Conservation (phyloP, 805 yeast species). For the Phaffomyces thermotolerans region DNA sequence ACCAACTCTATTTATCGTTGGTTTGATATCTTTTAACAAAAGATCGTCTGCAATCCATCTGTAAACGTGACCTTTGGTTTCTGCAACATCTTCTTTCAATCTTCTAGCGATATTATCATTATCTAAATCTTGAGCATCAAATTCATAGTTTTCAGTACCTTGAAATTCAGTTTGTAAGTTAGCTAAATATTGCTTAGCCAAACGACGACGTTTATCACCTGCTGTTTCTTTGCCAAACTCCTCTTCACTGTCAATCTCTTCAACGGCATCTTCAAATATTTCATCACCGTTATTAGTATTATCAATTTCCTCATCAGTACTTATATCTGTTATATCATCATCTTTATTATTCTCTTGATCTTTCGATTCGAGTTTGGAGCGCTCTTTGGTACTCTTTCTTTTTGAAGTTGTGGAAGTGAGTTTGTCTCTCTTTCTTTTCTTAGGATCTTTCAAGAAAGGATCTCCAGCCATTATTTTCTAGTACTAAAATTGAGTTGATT, state of each 20-base stretch:
- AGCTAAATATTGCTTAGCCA: slow-evolving; percentile 88
- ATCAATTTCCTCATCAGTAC: slow-evolving; percentile 42
- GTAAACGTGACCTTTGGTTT: slow-evolving; percentile 77
- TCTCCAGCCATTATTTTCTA: slow-evolving; percentile 42
- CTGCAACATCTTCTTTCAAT: slow-evolving; percentile 83
- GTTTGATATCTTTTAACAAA: slow-evolving; percentile 32
- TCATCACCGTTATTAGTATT: slow-evolving; percentile 28
- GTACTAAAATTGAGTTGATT: neutral
- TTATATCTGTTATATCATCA: slow-evolving; percentile 47
- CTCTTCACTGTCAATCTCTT: slow-evolving; percentile 54
- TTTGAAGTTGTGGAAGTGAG: slow-evolving; percentile 11
- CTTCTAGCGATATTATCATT: slow-evolving; percentile 77
- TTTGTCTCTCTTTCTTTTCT: slow-evolving; percentile 27
- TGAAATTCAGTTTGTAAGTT: slow-evolving; percentile 56
- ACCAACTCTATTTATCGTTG: slow-evolving; percentile 49
- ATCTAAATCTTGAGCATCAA: slow-evolving; percentile 89
- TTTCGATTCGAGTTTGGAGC: neutral
- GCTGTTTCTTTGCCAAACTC: slow-evolving; percentile 72
- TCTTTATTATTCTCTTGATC: slow-evolving; percentile 24
- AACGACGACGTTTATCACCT: slow-evolving; percentile 88
- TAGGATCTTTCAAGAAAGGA: slow-evolving; percentile 57
- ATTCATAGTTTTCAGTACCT: slow-evolving; percentile 37
- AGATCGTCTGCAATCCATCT: slow-evolving; percentile 53
- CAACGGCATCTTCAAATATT: slow-evolving; percentile 27
- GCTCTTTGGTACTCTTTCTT: slow-evolving; percentile 5